Percentiles rank a stretch among this genome's conserved stretches.
Evolutionary conservation across 2,329 filamentous ascomycete genomes (phyloP).

Genomic region (Sclerotinia glacialis): DNA sequence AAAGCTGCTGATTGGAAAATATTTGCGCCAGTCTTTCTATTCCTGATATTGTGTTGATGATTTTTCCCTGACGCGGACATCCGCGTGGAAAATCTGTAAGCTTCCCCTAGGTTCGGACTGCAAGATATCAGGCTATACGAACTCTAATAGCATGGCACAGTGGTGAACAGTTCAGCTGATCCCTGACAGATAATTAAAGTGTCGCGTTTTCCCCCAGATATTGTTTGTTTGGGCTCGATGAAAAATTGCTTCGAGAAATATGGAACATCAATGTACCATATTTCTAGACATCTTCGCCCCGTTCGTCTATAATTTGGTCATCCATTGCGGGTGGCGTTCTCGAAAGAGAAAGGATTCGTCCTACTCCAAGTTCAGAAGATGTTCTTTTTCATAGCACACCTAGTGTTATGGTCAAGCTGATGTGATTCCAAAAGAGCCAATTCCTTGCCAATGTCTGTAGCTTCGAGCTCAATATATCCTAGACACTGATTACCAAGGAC

Average conservation of each 20-base stretch:
- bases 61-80: constrained; percentile 17
- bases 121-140: constrained; percentile 21
- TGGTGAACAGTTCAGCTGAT: constrained; percentile 17
- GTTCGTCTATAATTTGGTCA: not conserved
- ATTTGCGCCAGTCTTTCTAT: not conserved
- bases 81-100: constrained; percentile 22
- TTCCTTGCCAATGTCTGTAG: constrained; percentile 24
- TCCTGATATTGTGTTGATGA: constrained; percentile 10
- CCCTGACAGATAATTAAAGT: constrained; percentile 4
- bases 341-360: not conserved
- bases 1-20: constrained; percentile 21
- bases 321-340: not conserved
- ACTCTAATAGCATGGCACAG: constrained; percentile 18
- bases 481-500: constrained; percentile 37
- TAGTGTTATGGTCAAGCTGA: not conserved
- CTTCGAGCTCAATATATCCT: constrained; percentile 34
- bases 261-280: constrained; percentile 8
- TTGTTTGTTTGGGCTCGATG: constrained; percentile 5
- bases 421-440: constrained; percentile 10
- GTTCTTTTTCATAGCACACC: constrained; percentile 17
- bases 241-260: constrained; percentile 1
- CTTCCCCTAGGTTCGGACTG: constrained; percentile 10
- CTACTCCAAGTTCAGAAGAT: not conserved
- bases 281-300: constrained; percentile 1
- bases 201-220: not conserved